Evolutionary conservation across 768 basidiomycete species (phyloP).

Genomic region (Galerina sulciceps): DNA sequence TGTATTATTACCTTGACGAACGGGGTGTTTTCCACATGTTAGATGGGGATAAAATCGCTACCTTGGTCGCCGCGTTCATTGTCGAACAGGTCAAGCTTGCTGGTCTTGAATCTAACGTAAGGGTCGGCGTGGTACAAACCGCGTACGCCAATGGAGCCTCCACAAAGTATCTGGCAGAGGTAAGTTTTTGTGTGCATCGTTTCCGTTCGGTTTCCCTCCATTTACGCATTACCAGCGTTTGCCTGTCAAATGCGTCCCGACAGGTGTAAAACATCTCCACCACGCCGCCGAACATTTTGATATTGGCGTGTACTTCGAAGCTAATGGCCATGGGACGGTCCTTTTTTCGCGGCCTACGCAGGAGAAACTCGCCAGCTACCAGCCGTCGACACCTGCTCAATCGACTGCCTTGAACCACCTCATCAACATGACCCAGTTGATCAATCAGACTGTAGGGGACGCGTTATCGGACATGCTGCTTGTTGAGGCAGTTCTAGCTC

Average conservation of each 20-base stretch:
- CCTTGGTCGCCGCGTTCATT: constrained; percentile 90
- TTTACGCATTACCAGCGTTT: constrained; percentile 64
- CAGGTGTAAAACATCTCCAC: constrained; percentile 97
- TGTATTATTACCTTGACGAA: constrained; percentile 92
- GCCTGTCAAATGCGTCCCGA: constrained; percentile 93
- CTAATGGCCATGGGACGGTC: constrained; percentile 98
- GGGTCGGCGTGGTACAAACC: constrained; percentile 96
- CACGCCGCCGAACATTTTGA: constrained; percentile 94
- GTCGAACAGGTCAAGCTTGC: constrained; percentile 87
- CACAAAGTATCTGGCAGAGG: constrained; percentile 87
- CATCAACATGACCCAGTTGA: constrained; percentile 76
- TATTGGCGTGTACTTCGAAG: constrained; percentile 99
- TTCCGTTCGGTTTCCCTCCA: neutral
- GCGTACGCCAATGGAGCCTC: constrained; percentile 98
- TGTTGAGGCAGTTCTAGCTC: constrained; percentile 90
- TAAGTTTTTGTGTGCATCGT: constrained; percentile 35
- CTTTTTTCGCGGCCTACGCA: constrained; percentile 84
- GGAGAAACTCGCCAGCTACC: constrained; percentile 58
- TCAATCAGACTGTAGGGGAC: constrained; percentile 99
- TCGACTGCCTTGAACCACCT: constrained; percentile 80
- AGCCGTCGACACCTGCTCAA: constrained; percentile 84
- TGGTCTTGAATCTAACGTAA: constrained; percentile 75
- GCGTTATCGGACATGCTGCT: constrained; percentile 95
- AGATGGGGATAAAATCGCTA: constrained; percentile 98
- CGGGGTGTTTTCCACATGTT: constrained; percentile 84